Percentiles rank a stretch among this genome's conserved stretches.
phyloP scores from a whole-genome alignment of 352 stramenopile species.

The Elongisporangium anandrum region DNA sequence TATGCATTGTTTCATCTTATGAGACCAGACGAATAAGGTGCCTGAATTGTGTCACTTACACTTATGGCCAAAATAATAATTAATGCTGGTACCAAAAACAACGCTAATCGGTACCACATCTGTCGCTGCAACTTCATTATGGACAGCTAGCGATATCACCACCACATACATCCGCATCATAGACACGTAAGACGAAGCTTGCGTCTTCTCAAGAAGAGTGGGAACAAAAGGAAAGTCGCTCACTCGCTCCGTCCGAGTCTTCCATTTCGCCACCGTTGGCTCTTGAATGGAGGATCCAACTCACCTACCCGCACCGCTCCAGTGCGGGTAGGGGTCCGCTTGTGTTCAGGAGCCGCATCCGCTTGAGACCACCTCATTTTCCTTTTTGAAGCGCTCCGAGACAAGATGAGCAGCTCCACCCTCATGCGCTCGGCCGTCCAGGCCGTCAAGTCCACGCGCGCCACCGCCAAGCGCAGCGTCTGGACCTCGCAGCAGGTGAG shows the following conservation, averaged over 20 bases:
- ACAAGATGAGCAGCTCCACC: background rate
- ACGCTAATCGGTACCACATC: too few species aligned
- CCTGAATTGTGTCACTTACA: background rate
- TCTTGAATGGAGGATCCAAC: background rate
- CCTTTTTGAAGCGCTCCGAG: background rate
- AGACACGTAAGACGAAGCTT: background rate
- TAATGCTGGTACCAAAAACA: too few species aligned
- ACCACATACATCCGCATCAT: background rate
- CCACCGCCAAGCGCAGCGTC: slow-evolving; percentile 19
- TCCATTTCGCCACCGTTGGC: background rate
- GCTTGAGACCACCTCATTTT: background rate
- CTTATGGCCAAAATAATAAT: too few species aligned
- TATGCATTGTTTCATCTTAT: background rate
- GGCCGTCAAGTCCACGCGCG: slow-evolving; percentile 12
- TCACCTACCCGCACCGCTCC: background rate
- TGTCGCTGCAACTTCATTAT: background rate
- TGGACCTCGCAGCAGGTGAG: slow-evolving; percentile 40
- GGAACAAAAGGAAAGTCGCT: background rate
- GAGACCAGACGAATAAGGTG: background rate
- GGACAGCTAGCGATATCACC: background rate
- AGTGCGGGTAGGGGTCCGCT: background rate
- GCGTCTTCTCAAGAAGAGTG: background rate
- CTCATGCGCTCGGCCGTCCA: background rate
- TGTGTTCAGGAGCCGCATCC: background rate
- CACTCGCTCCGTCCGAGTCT: background rate